Evolutionary conservation across 1,139 yeast species (phyloP), one percentile per base, ranked within the genome.

Genomic region (Taphrina communis): DNA sequence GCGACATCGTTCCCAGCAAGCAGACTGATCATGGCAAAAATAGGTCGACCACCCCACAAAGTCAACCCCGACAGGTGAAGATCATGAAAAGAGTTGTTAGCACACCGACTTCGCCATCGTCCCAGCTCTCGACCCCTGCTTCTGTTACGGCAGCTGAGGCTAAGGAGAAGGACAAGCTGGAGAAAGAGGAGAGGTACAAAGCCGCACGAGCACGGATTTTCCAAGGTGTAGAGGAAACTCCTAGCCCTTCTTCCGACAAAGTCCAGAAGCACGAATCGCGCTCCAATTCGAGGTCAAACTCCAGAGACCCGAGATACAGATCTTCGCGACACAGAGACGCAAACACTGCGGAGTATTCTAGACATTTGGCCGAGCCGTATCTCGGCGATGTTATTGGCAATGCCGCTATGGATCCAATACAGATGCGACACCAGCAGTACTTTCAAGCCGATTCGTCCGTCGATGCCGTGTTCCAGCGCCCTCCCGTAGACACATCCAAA

Each of bases 201-300:
- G 65, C 58, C 56, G 70, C 70, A 11, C 58, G 63, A 25, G 70
- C 69, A 7, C 53, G 60, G 42, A 65, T 65, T 9, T 65, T 65
- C 58, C 52, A 65, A 35, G 69, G 60, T 9, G 60, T 65, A 31
- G 69, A 65, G 38, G 57, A 58, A 31, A 14, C 25, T 46, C 2
- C 21, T 31, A n/a, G 12, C 51, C 39, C 39, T 38, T 19, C 50
- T 7, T 8, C 25, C n/a, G 50, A 56, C 12, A 41, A 41, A 12
- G 50, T 41, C 1, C 17, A 25, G n/a, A 42, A 44, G 39, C 17
- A 14, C 39, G 44, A 58, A 9, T 58, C 62, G 35, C 38, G 52
- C 19, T 25, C 62, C 6, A 42, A 58, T 19, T 58, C 62, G n/a
- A 52, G 62, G 19, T 58, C 62, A 9, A 58, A 42, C 53, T 58